These are phyloP conservation scores for Daldinia sp. DNA, from an alignment of 2,329 filamentous ascomycete genomes.

Conservation along the genomic window DNA sequence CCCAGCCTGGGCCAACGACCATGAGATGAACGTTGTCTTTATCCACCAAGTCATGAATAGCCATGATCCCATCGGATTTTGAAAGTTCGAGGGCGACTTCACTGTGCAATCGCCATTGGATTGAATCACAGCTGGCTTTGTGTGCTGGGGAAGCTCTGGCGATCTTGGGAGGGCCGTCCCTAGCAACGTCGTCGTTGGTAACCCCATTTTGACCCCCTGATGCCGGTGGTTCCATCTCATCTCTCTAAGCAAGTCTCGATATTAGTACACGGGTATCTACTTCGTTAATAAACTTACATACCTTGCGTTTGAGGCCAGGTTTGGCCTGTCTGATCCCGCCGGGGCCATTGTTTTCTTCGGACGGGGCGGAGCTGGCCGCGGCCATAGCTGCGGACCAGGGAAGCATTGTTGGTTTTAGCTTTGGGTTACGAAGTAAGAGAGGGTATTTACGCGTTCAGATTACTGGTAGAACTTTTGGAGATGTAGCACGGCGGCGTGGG, in stretches of 20 bases:
- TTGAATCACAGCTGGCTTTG: background rate
- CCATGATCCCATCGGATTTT: background rate
- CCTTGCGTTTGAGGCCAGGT: background rate
- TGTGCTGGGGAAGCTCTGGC: background rate
- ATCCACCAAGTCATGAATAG: background rate
- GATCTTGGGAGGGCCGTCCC: too few species aligned
- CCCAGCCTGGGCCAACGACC: background rate
- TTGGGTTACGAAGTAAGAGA: background rate
- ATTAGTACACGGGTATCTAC: background rate
- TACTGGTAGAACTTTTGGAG: background rate
- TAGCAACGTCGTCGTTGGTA: background rate
- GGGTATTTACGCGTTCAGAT: background rate
- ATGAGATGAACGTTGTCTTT: background rate
- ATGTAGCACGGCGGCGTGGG: too few species aligned
- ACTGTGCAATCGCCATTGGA: background rate
- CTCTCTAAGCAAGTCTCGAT: background rate
- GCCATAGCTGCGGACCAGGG: background rate
- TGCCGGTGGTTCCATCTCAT: background rate
- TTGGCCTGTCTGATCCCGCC: too few species aligned
- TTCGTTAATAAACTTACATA: background rate
- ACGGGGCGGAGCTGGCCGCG: background rate
- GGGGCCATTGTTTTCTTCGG: background rate
- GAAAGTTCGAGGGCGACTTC: background rate
- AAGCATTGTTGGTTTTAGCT: background rate
- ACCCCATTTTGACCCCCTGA: background rate